A percentile compares a stretch with the other conserved stretches of the same genome.
These are phyloP conservation scores for Kwoniella mangroviensis DNA, from an alignment of 768 basidiomycete genomes.

Conservation along the genomic window DNA sequence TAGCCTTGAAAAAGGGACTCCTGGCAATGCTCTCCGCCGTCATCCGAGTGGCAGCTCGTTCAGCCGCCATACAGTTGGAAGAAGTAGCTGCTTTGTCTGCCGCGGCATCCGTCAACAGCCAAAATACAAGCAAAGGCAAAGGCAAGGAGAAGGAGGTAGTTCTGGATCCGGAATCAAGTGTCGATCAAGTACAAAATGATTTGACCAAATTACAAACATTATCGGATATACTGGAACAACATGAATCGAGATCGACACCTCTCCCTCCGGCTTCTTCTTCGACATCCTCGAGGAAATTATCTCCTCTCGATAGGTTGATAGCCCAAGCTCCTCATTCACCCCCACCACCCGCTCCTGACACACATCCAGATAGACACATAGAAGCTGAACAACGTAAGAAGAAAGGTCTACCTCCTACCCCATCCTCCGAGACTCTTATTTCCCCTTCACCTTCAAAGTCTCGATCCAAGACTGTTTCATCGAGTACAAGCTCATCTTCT, in stretches of 20 bases:
- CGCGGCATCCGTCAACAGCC: background rate
- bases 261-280: background rate
- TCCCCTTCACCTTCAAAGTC: background rate
- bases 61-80: constrained; percentile 50
- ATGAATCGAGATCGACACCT: background rate
- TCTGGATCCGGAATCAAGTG: background rate
- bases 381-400: constrained; percentile 9
- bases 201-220: constrained; percentile 2
- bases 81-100: constrained; percentile 38
- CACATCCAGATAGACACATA: constrained; percentile 9
- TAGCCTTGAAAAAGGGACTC: background rate
- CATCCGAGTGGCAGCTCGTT: constrained; percentile 42
- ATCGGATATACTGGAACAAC: constrained; percentile 7
- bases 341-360: constrained; percentile 18
- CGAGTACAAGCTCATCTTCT: background rate
- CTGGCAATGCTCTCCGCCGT: constrained; percentile 37
- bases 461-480: background rate
- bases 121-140: constrained; percentile 8
- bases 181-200: background rate
- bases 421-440: background rate
- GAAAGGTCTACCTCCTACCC: background rate
- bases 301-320: constrained; percentile 13
- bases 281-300: background rate
- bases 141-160: constrained; percentile 12
- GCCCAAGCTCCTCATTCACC: constrained; percentile 10